These are phyloP conservation scores for Trichoderma sp. DNA, from an alignment of 2,329 filamentous ascomycete species.

Conservation along the genomic window DNA sequence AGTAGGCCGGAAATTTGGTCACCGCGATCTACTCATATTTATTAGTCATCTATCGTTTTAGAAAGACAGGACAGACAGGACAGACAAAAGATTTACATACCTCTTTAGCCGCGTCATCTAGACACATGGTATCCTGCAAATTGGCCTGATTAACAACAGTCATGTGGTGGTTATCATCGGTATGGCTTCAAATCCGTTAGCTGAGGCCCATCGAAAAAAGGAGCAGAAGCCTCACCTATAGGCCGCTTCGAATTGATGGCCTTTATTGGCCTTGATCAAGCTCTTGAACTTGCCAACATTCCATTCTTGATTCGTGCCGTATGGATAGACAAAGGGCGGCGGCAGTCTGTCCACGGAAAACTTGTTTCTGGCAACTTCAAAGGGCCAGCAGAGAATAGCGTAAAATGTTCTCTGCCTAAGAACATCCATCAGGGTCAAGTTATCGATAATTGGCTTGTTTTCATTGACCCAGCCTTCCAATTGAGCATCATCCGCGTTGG, in stretches of 20 bases:
- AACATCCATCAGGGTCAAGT: neutral
- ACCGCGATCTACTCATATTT: neutral
- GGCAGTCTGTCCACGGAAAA: neutral
- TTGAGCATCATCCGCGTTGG: neutral
- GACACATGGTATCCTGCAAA: conserved; percentile 19
- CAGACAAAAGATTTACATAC: neutral
- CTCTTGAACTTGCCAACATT: neutral
- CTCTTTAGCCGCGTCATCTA: neutral
- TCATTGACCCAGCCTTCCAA: neutral
- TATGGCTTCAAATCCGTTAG: neutral
- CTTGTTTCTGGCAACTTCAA: neutral
- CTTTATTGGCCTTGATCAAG: neutral
- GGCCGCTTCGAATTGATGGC: neutral
- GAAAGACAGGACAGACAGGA: neutral
- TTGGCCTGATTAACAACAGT: conserved; percentile 1
- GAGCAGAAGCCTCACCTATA: neutral
- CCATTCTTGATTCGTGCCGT: neutral
- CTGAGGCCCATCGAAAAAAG: neutral
- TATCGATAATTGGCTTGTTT: neutral
- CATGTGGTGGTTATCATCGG: conserved; percentile 9
- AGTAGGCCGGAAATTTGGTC: conserved; percentile 15
- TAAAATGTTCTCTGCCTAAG: neutral
- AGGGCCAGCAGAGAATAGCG: neutral
- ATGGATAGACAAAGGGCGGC: neutral
- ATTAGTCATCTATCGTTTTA: neutral